These are phyloP conservation scores for Phytopythium boreale DNA, from an alignment of 352 stramenopile genomes.

Conservation along the genomic window DNA sequence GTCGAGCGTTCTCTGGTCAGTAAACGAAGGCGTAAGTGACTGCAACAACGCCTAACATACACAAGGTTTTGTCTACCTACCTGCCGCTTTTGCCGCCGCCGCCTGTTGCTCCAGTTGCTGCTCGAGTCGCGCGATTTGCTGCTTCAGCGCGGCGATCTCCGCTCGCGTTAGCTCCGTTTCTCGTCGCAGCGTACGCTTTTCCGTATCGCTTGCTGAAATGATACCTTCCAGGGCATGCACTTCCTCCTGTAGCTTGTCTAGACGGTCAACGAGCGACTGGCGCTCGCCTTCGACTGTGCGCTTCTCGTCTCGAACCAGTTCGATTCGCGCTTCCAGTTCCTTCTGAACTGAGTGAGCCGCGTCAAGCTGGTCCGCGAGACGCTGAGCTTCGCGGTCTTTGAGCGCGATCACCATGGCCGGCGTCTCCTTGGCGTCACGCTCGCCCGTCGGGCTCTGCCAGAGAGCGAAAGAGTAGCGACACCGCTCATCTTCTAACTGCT, in stretches of 20 bases:
- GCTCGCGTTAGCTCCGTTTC: conserved; percentile 15
- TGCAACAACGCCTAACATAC: background rate
- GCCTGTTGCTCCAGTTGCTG: conserved; percentile 39
- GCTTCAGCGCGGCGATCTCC: conserved; percentile 28
- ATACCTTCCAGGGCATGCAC: conserved; percentile 1
- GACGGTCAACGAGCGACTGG: conserved; percentile 3
- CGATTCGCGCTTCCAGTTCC: conserved; percentile 11
- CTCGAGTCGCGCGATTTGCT: conserved; percentile 32
- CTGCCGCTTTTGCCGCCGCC: conserved; percentile 29
- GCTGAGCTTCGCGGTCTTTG: conserved; percentile 51
- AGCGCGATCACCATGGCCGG: conserved; percentile 38
- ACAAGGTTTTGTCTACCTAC: conserved; percentile 20
- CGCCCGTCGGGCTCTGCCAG: conserved; percentile 34
- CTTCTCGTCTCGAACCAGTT: conserved; percentile 5
- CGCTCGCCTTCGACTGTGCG: conserved; percentile 13
- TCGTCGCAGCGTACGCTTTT: conserved; percentile 17
- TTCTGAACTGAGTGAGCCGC: conserved; percentile 2
- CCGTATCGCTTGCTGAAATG: conserved; percentile 8
- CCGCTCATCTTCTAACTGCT: conserved; percentile 53
- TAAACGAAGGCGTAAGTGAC: background rate
- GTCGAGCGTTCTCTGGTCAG: conserved; percentile 36
- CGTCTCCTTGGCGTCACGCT: conserved; percentile 23
- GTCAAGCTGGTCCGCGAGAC: conserved; percentile 16
- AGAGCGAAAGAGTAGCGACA: conserved; percentile 39
- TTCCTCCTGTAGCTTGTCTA: conserved; percentile 4